Base-by-base conservation (phyloP, 805 yeast genomes). In the Candida ficus region DNA sequence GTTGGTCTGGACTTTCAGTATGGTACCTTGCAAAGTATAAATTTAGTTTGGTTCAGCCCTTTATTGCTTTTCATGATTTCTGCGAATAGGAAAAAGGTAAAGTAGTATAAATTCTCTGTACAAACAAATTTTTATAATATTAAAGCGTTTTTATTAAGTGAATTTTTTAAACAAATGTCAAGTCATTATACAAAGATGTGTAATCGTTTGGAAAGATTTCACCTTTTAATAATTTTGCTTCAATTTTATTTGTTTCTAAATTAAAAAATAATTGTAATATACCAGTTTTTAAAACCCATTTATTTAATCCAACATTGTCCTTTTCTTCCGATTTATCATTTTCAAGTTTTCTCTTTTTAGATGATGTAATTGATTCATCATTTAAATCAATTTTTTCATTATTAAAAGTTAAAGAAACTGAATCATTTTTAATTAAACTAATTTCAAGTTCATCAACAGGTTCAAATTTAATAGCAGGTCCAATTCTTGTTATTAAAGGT, bases 261-360 rank as follows among this genome's bases (percentile, higher is more conserved):
- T 13, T 16, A 18, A 21, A 27, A 18, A 7, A 19, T 12, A 41
- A 37, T 19, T 37, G 39, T 7, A 41, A 22, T 5, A 41, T 19
- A 7, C 34, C 37, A 12, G n/a, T 26, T 19, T 36, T 28, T 14
- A 37, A 2, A 14, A 41, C 22, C 40, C 38, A 40, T 8, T 30
- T 20, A 3, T 14, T 20, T 10, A 7, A n/a, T 8, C 17, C n/a
- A 30, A 5, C 21, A 8, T 16, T 7, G n/a, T 14, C 6, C 12
- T 33, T n/a, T 7, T 9, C 27, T 19, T 13, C 18, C 7, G 21
- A 12, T 14, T 25, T 29, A 22, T 17, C 32, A 3, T 20, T 18
- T n/a, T 27, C 14, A 4, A 41, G 31, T 20, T 33, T 41, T 23
- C 44, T 41, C 20, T 41, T 40, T 18, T 40, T 40, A 13, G 7